Evolutionary conservation across 208 protist species (phyloP).

Genomic region (Trypanosoma platydactyli): DNA sequence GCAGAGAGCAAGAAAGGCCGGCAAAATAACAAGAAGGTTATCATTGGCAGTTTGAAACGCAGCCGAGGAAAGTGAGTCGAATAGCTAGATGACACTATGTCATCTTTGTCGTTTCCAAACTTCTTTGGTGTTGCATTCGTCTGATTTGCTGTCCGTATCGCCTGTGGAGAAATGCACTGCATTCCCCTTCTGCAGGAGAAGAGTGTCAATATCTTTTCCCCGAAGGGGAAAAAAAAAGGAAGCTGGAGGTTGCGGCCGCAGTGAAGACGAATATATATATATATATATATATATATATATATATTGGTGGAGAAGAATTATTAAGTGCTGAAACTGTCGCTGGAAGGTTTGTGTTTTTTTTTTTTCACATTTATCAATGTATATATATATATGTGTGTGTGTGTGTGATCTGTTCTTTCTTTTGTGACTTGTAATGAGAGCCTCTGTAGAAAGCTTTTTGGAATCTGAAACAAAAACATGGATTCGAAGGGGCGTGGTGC

Average conservation of each 20-base stretch:
- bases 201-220: no score
- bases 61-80: slow-evolving; percentile 6
- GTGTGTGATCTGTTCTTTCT: slow-evolving; percentile 10
- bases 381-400: not conserved
- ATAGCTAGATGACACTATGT: no score
- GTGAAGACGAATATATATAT: not conserved
- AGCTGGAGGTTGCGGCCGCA: no score
- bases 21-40: slow-evolving; percentile 15
- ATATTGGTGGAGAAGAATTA: no score
- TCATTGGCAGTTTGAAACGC: slow-evolving; percentile 16
- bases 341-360: slow-evolving; percentile 7
- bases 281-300: not conserved
- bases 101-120: no score
- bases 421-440: slow-evolving; percentile 14
- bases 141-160: not conserved
- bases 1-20: slow-evolving; percentile 15
- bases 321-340: no score
- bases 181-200: no score
- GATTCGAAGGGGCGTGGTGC: slow-evolving; percentile 29
- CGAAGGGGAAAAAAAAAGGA: no score
- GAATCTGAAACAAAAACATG: slow-evolving; percentile 12
- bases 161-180: not conserved
- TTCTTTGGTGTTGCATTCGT: no score
- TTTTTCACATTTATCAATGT: not conserved
- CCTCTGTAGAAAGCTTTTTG: slow-evolving; percentile 3